A percentile compares a stretch with the other conserved stretches of the same genome.
Evolutionary conservation across 2,329 filamentous ascomycete genomes (phyloP).

Genomic region (Diaporthe citrichinensis): DNA sequence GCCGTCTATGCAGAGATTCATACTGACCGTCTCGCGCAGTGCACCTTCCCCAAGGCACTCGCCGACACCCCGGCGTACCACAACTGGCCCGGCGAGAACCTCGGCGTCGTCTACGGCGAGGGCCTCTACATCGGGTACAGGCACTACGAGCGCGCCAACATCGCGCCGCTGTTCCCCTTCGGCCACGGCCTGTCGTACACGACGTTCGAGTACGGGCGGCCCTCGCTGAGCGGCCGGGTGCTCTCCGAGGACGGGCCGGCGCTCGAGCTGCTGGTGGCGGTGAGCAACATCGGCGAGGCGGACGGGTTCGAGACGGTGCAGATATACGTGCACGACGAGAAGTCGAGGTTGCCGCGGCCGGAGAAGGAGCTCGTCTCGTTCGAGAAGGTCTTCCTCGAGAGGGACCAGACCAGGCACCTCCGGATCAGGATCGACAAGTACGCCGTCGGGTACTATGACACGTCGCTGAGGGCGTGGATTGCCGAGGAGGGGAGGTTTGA

Average conservation of each 20-base stretch:
- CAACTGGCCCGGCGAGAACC: slow-evolving; percentile 81
- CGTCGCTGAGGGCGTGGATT: slow-evolving; percentile 71
- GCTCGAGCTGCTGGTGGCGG: slow-evolving; percentile 62
- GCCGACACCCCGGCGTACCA: slow-evolving; percentile 79
- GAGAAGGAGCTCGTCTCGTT: slow-evolving; percentile 81
- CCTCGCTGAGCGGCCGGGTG: slow-evolving; percentile 61
- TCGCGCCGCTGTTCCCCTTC: slow-evolving; percentile 77
- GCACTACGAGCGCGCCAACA: slow-evolving; percentile 75
- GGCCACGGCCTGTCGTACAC: slow-evolving; percentile 83
- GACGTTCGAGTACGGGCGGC: slow-evolving; percentile 73
- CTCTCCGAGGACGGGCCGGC: slow-evolving; percentile 54
- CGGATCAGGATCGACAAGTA: slow-evolving; percentile 63
- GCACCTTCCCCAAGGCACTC: slow-evolving; percentile 75
- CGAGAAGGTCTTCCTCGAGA: slow-evolving; percentile 72
- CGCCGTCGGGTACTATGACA: slow-evolving; percentile 74
- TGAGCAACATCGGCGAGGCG: slow-evolving; percentile 68
- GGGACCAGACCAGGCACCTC: slow-evolving; percentile 68
- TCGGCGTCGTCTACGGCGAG: slow-evolving; percentile 78
- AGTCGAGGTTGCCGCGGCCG: slow-evolving; percentile 73
- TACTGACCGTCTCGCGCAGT: slow-evolving; percentile 51
- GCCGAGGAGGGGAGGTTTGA: slow-evolving; percentile 75
- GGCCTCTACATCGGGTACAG: slow-evolving; percentile 81
- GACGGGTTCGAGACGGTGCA: slow-evolving; percentile 77
- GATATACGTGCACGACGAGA: slow-evolving; percentile 75
- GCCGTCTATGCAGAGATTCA: background rate